A percentile compares a stretch with the other conserved stretches of the same genome.
phyloP scores from a whole-genome alignment of 495 filamentous ascomycete genomes.

The Neurospora hispaniola region DNA sequence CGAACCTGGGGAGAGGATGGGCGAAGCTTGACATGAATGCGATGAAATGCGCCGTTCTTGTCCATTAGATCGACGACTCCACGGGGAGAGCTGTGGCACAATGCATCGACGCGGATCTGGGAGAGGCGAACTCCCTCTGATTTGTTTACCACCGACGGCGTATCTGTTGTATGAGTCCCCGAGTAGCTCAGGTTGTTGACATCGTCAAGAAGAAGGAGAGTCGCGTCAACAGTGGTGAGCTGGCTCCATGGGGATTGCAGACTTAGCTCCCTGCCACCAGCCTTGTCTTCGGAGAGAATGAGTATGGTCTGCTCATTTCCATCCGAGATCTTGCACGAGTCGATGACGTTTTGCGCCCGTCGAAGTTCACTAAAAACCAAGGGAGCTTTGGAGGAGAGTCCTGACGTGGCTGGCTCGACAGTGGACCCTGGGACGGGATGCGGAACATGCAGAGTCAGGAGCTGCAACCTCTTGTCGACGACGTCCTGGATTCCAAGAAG shows the following conservation, averaged over 20 bases:
- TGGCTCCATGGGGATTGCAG: slow-evolving; percentile 68
- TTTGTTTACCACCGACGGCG: not conserved
- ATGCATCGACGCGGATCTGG: slow-evolving; percentile 27
- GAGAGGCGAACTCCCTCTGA: slow-evolving; percentile 11
- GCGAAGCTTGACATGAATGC: slow-evolving; percentile 54
- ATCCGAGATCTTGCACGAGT: slow-evolving; percentile 66
- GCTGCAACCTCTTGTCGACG: slow-evolving; percentile 53
- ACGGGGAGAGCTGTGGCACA: slow-evolving; percentile 34
- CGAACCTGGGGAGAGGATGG: slow-evolving; percentile 50
- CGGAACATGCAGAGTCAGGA: slow-evolving; percentile 50
- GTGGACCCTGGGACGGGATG: slow-evolving; percentile 7
- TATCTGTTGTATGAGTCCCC: slow-evolving; percentile 16
- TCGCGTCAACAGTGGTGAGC: slow-evolving; percentile 43
- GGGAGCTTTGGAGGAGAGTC: slow-evolving; percentile 13
- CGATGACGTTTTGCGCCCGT: slow-evolving; percentile 52
- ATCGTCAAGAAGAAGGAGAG: slow-evolving; percentile 31
- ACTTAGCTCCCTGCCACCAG: slow-evolving; percentile 52
- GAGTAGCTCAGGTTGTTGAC: slow-evolving; percentile 27
- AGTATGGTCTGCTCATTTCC: slow-evolving; percentile 52
- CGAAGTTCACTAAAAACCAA: slow-evolving; percentile 33
- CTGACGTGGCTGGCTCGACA: not conserved
- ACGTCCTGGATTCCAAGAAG: slow-evolving; percentile 60
- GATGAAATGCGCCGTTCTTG: slow-evolving; percentile 48
- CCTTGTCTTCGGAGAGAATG: slow-evolving; percentile 53
- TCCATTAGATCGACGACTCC: slow-evolving; percentile 58